Evolutionary conservation across 2,329 filamentous ascomycete genomes (phyloP).

Genomic region (Plectosphaerella sp.): DNA sequence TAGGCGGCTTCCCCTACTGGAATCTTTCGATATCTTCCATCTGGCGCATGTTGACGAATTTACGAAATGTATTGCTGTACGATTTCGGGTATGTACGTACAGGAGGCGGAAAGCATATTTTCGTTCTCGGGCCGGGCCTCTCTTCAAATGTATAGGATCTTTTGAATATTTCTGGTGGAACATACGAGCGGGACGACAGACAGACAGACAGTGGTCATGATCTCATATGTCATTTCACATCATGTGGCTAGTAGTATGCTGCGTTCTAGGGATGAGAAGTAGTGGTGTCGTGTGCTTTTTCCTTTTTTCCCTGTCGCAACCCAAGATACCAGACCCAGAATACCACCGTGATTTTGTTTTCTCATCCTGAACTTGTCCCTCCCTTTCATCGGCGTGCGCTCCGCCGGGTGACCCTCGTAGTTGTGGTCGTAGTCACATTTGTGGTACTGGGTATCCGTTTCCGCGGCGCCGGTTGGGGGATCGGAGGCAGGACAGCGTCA

Average conservation of each 20-base stretch:
- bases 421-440: not conserved
- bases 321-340: too few species aligned
- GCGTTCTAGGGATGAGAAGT: not conserved
- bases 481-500: not conserved
- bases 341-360: too few species aligned
- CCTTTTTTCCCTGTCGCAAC: too few species aligned
- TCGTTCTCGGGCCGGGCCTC: too few species aligned
- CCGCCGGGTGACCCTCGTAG: not conserved
- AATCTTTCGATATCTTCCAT: too few species aligned
- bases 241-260: not conserved
- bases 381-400: not conserved
- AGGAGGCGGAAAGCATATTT: too few species aligned
- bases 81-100: not conserved
- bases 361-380: too few species aligned
- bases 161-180: not conserved
- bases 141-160: not conserved
- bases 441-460: not conserved
- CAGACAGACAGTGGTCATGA: not conserved
- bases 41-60: too few species aligned
- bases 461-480: not conserved
- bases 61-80: not conserved
- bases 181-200: not conserved
- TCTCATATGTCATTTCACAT: not conserved
- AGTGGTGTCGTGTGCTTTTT: too few species aligned
- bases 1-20: conserved; percentile 3